These are phyloP conservation scores for Pyrenula aspistea DNA, from an alignment of 495 filamentous ascomycete species.

Conservation along the genomic window DNA sequence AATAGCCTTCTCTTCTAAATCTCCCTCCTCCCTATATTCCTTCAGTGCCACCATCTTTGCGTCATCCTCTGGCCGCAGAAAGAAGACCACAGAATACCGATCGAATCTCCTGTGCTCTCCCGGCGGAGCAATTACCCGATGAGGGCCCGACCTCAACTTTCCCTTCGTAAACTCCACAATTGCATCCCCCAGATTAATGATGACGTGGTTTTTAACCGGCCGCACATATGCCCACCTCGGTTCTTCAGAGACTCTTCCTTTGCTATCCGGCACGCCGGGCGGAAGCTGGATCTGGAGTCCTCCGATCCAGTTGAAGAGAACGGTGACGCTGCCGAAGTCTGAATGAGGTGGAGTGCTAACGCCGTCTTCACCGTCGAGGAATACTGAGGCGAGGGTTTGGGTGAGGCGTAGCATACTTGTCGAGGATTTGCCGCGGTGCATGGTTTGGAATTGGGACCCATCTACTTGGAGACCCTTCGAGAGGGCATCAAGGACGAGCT, in stretches of 20 bases:
- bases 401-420: background rate
- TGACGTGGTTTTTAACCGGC: constrained; percentile 18
- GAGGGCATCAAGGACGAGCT: background rate
- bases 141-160: constrained; percentile 18
- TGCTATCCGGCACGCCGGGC: background rate
- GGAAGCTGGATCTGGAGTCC: constrained; percentile 19
- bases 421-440: background rate
- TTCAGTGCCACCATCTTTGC: background rate
- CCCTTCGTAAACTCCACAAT: constrained; percentile 25
- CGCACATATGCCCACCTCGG: constrained; percentile 21
- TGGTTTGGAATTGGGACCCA: background rate
- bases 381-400: background rate
- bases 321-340: constrained; percentile 20
- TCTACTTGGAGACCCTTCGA: background rate
- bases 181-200: constrained; percentile 31
- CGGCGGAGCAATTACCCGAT: constrained; percentile 23
- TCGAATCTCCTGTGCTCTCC: constrained; percentile 14
- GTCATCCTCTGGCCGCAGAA: background rate
- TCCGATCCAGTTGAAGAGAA: constrained; percentile 22
- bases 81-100: background rate
- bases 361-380: background rate
- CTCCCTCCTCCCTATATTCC: background rate
- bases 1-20: background rate
- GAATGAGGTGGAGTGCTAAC: constrained; percentile 11
- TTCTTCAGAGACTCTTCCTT: background rate